These are phyloP conservation scores for Alternaria metachromatica DNA, from an alignment of 2,329 filamentous ascomycete species.

Conservation along the genomic window DNA sequence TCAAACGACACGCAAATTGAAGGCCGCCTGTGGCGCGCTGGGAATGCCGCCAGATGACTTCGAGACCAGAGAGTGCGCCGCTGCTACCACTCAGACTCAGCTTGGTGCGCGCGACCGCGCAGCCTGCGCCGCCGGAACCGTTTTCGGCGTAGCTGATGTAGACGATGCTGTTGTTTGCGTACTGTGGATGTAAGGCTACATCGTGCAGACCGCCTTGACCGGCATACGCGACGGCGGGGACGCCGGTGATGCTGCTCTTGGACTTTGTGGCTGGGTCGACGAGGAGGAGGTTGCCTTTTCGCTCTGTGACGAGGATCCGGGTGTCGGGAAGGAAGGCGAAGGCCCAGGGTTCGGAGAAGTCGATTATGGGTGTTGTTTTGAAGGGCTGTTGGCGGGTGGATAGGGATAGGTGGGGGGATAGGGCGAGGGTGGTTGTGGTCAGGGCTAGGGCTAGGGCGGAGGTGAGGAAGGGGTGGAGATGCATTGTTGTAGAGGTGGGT, in stretches of 20 bases:
- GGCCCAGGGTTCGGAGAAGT: background rate
- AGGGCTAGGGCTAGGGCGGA: background rate
- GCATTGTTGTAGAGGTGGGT: too few relatives aligned
- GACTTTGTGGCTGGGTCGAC: background rate
- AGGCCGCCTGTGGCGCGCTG: background rate
- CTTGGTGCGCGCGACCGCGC: background rate
- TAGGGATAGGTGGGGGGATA: background rate
- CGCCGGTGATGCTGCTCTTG: background rate
- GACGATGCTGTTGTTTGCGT: background rate
- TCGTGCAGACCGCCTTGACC: background rate
- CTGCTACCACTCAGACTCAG: background rate
- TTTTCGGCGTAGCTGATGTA: background rate
- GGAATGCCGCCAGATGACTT: background rate
- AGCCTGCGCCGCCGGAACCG: background rate
- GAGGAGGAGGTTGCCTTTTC: background rate
- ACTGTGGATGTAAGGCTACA: fast-evolving
- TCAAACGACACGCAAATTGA: background rate
- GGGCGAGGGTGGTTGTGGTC: background rate
- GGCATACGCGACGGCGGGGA: background rate
- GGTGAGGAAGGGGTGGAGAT: fast-evolving
- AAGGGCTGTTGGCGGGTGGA: background rate
- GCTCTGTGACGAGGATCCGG: background rate
- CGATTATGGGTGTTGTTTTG: background rate
- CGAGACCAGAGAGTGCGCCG: background rate
- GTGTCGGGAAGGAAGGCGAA: background rate